Conservation (phyloP, 345 rosid genomes). For the Eutrema heterophyllum region DNA sequence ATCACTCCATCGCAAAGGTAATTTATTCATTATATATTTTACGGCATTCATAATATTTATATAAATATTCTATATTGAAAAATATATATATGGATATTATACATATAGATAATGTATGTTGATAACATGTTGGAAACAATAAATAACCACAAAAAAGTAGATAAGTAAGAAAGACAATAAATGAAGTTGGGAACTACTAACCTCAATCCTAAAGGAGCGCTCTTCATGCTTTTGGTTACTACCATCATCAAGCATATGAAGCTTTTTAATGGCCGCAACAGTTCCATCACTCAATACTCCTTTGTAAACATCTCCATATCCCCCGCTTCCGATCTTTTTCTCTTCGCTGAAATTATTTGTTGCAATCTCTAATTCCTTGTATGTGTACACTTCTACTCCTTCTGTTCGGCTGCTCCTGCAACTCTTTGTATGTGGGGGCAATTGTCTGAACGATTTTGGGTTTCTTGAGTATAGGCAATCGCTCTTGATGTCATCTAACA, state of each 20-base stretch:
- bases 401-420: constrained; percentile 20
- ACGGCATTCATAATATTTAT: neutral
- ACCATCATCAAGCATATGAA: constrained; percentile 30
- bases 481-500: constrained; percentile 14
- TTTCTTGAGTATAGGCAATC: constrained; percentile 19
- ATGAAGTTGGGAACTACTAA: constrained; percentile 38
- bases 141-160: constrained; percentile 3
- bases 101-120: neutral
- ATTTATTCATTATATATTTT: neutral
- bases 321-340: constrained; percentile 62
- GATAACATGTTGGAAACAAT: constrained; percentile 11
- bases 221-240: constrained; percentile 68
- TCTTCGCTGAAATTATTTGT: constrained; percentile 56
- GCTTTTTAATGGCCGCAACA: constrained; percentile 68
- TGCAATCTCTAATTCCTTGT: constrained; percentile 69
- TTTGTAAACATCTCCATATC: constrained; percentile 61
- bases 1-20: neutral
- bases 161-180: constrained; percentile 28
- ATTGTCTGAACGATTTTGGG: constrained; percentile 16
- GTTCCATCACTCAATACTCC: constrained; percentile 73
- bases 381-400: constrained; percentile 81
- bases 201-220: constrained; percentile 85
- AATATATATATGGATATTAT: too few relatives aligned
- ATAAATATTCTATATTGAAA: neutral
- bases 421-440: constrained; percentile 4